Conservation (phyloP, 805 yeast species). For the Zygoascus bituminiphila region DNA sequence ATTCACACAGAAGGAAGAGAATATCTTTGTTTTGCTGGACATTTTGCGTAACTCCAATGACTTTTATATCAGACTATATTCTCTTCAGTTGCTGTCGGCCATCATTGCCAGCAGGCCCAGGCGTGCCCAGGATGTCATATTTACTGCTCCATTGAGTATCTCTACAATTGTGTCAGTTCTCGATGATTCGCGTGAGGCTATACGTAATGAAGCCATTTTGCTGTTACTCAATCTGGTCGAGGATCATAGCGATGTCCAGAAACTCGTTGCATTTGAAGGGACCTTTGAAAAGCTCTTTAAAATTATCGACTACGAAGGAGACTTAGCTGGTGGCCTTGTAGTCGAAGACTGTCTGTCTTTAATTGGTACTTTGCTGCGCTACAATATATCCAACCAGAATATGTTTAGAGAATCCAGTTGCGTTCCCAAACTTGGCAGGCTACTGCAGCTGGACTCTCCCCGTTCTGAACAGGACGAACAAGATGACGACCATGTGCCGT, state of each 20-base stretch:
- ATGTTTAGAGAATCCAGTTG: slow-evolving; percentile 81
- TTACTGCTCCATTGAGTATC: slow-evolving; percentile 69
- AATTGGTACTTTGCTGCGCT: slow-evolving; percentile 61
- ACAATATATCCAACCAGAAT: slow-evolving; percentile 85
- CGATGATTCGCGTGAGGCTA: slow-evolving; percentile 67
- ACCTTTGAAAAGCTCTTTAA: slow-evolving; percentile 74
- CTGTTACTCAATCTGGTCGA: slow-evolving; percentile 76
- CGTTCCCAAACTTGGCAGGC: slow-evolving; percentile 50
- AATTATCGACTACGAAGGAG: slow-evolving; percentile 83
- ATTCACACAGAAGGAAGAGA: slow-evolving; percentile 48
- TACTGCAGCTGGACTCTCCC: slow-evolving; percentile 44
- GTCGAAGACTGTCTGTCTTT: slow-evolving; percentile 84
- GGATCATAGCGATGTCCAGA: slow-evolving; percentile 79
- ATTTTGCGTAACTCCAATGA: slow-evolving; percentile 44
- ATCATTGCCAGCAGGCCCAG: slow-evolving; percentile 66
- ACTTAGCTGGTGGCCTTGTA: slow-evolving; percentile 78
- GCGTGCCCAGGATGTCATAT: slow-evolving; percentile 64
- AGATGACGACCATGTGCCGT: slow-evolving; percentile 20
- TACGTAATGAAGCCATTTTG: slow-evolving; percentile 75
- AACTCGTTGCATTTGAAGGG: slow-evolving; percentile 88
- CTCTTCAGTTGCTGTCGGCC: slow-evolving; percentile 79
- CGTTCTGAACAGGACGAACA: neutral
- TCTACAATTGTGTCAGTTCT: slow-evolving; percentile 60
- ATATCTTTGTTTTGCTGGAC: slow-evolving; percentile 42
- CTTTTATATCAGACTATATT: slow-evolving; percentile 71